Base-by-base conservation (phyloP, 495 filamentous ascomycete species). In the Penicillium lagena region DNA sequence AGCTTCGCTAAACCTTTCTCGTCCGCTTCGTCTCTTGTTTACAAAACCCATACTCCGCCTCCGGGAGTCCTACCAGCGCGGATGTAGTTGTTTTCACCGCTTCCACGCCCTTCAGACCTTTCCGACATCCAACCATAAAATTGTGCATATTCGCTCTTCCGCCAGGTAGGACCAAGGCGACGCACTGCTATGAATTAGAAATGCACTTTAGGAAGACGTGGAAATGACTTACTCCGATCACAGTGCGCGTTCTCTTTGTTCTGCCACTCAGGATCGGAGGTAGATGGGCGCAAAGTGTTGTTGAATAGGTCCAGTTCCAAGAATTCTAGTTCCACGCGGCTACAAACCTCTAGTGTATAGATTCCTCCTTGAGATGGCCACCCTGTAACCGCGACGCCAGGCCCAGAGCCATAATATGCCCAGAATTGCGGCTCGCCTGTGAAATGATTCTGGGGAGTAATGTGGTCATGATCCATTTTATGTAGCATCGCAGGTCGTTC, bases 341-440 rank as follows among this genome's bases (percentile, higher is more conserved):
- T 36, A 42, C 28, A 40, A 29, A 35, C 28, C 27, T 41, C 12
- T n/a, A 47, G 33, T 8, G 9, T 42, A 46, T 37, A 46, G n/a
- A 51, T 40, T 29, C 48, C 48, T 17, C 48, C 48, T 17, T 46
- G 17, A 15, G 48, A 51, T 30, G 48, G 48, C 43, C 43, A 51
- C 28, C 47, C 47, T 36, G 10, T 11, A 14, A 45, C 42, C 29
- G 8, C 37, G 4, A 17, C 22, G 9, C 42, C 35, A 38, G 27
- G 35, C 12, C 29, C 22, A 22, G 22, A 22, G 22, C 22, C 22
- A 6, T 22, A 22, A 22, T 6, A 6, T 22, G 4, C 22, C 22
- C 22, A 22, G 22, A 22, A 22, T 22, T 22, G 22, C 22, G 22
- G 4, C 22, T 22, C 22, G 22, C 4, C 2, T 22, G 22, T 22